Evolutionary conservation across 2,329 filamentous ascomycete genomes (phyloP), one percentile per base, ranked within the genome.

Genomic region (Laburnicola sp.): DNA sequence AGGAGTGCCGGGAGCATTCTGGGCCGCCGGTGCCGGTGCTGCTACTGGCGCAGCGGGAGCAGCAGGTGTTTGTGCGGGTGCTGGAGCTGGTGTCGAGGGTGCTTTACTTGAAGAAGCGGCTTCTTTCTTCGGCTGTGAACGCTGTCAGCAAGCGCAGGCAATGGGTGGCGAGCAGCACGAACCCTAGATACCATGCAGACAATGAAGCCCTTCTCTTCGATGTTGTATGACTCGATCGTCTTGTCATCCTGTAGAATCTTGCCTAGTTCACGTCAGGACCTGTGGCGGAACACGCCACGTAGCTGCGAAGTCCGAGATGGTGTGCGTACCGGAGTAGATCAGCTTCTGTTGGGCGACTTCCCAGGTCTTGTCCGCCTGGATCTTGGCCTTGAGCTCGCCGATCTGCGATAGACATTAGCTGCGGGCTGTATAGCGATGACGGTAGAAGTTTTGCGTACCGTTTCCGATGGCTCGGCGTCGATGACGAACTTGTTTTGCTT

Each of bases 181-280:
- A 96, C 92, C 89, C 97, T 97, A 72, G 90, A 91, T 66, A 96
- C 87, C 86, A 99, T 96, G 79, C 94, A 99, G 54, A 99, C 94
- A 67, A 99, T 91, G 74, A 97, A 99, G 32, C 94, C 94, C 82
- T 97, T 99, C 83, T 97, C 94, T 77, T 99, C 93, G 58, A 99
- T 97, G 77, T 91, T 96, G 80, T 97, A 97, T 35, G 89, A 92
- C 75, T 91, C 91, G 64, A 99, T 89, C 2, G 92, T 96, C 71
- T 97, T 94, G 56, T 91, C 91, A 87, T 99, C 93, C 77, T 97
- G 93, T 60, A 99, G 80, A 65, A 99, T 97, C 81, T 99, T 99
- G 79, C 94, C 92, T 97, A 65, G 50, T 41, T 36, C 27, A 31
- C 45, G 60, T 65, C 54, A 71, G 60, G 58, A 65, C 41, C 54